A percentile compares a stretch with the other conserved stretches of the same genome.
Evolutionary conservation across 306 rosid species (phyloP).

Genomic region (Coriaria nepalensis): DNA sequence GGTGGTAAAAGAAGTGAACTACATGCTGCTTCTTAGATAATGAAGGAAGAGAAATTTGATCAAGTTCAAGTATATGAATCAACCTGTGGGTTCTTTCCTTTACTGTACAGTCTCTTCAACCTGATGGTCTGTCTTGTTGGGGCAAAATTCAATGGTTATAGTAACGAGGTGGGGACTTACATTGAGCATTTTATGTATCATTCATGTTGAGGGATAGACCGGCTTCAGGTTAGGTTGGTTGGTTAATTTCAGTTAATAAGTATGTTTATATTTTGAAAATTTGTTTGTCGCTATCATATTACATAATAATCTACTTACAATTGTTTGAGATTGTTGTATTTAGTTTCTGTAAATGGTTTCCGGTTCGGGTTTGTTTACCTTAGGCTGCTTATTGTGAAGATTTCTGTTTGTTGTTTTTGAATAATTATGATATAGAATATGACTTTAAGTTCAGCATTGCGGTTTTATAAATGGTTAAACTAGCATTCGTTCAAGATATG

Average conservation of each 20-base stretch:
- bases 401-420: too few species aligned
- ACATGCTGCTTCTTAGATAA: slow-evolving; percentile 44
- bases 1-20: slow-evolving; percentile 11
- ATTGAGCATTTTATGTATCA: not conserved
- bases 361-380: not conserved
- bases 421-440: too few species aligned
- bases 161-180: not conserved
- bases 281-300: slow-evolving; percentile 2
- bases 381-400: too few species aligned
- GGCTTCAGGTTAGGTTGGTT: not conserved
- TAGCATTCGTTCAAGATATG: too few species aligned
- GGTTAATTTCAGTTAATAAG: not conserved
- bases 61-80: slow-evolving; percentile 23
- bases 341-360: slow-evolving; percentile 10
- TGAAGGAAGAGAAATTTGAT: slow-evolving; percentile 6
- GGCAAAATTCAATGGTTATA: not conserved
- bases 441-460: too few species aligned
- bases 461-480: too few species aligned
- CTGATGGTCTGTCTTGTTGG: not conserved
- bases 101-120: not conserved
- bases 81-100: slow-evolving; percentile 15
- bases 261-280: not conserved
- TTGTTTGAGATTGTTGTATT: not conserved
- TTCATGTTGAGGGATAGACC: not conserved
- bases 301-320: too few species aligned